phyloP scores from a whole-genome alignment of 2,329 filamentous ascomycete genomes.

The Trematosphaeria pertusa region DNA sequence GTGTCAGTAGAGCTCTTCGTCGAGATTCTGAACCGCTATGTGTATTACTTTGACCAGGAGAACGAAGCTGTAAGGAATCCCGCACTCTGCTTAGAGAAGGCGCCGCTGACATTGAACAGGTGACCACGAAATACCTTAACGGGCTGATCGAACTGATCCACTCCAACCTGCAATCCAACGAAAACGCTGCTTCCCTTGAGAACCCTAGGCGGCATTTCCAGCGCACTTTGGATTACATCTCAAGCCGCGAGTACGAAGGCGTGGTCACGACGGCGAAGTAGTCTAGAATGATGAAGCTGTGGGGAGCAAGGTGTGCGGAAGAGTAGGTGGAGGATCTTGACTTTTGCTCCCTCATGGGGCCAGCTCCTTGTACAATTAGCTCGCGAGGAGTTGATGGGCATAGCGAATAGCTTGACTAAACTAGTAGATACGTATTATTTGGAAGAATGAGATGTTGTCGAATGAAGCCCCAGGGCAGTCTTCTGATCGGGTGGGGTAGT shows the following conservation, averaged over 20 bases:
- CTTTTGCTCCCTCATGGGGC: background rate
- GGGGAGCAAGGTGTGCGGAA: background rate
- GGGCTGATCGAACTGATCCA: constrained; percentile 98
- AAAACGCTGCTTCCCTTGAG: constrained; percentile 83
- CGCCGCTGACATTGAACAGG: constrained; percentile 49
- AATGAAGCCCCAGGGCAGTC: background rate
- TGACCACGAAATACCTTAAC: constrained; percentile 97
- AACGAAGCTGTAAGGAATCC: constrained; percentile 78
- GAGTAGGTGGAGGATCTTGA: background rate
- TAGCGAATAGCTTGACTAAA: background rate
- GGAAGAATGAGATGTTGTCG: background rate
- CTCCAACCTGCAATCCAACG: constrained; percentile 88
- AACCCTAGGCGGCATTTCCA: constrained; percentile 93
- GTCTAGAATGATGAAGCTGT: too few species aligned
- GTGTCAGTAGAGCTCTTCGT: constrained; percentile 98
- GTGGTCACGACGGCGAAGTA: constrained; percentile 73
- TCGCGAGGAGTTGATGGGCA: background rate
- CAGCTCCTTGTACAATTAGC: background rate
- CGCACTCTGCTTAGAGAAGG: background rate
- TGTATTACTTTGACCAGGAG: constrained; percentile 99
- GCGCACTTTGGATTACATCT: constrained; percentile 92
- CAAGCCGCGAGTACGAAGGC: constrained; percentile 89
- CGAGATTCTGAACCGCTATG: constrained; percentile 96
- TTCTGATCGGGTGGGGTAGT: too few species aligned
- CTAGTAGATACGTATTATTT: background rate